Conservation (phyloP, 2,329 filamentous ascomycete genomes). For the Pseudocercospora pini-densiflorae region DNA sequence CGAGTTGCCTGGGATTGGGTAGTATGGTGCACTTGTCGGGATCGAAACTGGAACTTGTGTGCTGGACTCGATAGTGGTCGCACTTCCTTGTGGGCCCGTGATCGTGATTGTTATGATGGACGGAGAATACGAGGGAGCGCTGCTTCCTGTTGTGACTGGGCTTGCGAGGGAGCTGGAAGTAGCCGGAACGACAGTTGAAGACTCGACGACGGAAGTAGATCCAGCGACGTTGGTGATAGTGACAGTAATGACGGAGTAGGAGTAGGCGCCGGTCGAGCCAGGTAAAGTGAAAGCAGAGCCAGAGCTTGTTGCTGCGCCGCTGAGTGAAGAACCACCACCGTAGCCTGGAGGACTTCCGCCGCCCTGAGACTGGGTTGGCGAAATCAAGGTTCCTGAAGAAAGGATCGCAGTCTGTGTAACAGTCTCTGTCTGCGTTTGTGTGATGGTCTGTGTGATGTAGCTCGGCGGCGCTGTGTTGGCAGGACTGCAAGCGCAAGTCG, state of each 20-base stretch:
- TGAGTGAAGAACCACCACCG: constrained; percentile 11
- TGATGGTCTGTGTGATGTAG: constrained; percentile 28
- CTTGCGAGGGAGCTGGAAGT: constrained; percentile 6
- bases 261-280: constrained; percentile 22
- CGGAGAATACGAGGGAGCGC: constrained; percentile 19
- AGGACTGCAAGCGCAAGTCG: constrained; percentile 23
- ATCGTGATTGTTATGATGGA: constrained; percentile 23
- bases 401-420: constrained; percentile 8
- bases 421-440: constrained; percentile 26
- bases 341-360: constrained; percentile 21
- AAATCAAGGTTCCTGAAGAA: constrained; percentile 17
- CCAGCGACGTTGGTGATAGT: constrained; percentile 22
- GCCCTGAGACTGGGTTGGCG: constrained; percentile 21
- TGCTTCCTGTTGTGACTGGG: constrained; percentile 4
- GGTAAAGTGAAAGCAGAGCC: constrained; percentile 23
- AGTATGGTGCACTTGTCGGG: constrained; percentile 17
- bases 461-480: constrained; percentile 11
- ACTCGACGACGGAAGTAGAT: constrained; percentile 10
- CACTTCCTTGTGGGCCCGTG: constrained; percentile 16
- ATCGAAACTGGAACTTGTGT: constrained; percentile 16
- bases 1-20: constrained; percentile 20
- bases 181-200: constrained; percentile 18
- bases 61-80: constrained; percentile 19
- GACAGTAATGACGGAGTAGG: constrained; percentile 25
- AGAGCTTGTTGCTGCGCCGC: constrained; percentile 13